Conservation (phyloP, 208 protist genomes). For the Wallacemonas sp. region DNA sequence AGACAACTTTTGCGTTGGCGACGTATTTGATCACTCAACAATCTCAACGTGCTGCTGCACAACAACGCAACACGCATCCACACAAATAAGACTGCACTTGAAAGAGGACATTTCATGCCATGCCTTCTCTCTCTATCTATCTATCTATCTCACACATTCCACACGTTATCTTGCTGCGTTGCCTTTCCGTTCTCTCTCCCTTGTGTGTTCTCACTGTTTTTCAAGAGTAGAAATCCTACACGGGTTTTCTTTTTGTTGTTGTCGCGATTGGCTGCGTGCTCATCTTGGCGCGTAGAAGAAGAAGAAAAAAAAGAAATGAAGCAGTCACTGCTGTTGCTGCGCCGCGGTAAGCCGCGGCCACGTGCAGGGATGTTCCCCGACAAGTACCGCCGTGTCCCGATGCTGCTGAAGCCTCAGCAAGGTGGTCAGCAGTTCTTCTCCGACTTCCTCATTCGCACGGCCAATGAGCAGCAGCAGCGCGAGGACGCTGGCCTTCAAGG, state of each 20-base stretch:
- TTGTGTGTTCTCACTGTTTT: neutral
- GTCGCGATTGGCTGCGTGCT: constrained; percentile 18
- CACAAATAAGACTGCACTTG: too few species aligned
- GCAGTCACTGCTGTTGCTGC: constrained; percentile 38
- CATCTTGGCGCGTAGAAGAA: too few species aligned
- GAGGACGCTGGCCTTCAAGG: neutral
- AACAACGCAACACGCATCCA: too few species aligned
- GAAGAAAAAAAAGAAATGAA: constrained; percentile 4
- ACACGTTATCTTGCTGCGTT: constrained; percentile 5
- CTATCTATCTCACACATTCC: too few species aligned
- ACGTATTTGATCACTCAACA: too few species aligned
- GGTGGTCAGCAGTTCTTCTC: constrained; percentile 88
- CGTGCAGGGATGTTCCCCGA: constrained; percentile 81
- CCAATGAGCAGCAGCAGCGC: constrained; percentile 44
- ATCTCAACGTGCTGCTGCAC: too few species aligned
- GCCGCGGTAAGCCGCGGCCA: constrained; percentile 84
- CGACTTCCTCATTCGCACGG: constrained; percentile 71
- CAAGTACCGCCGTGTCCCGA: constrained; percentile 83
- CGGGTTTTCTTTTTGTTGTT: constrained; percentile 3
- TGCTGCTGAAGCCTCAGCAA: constrained; percentile 80
- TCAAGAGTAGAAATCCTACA: too few species aligned
- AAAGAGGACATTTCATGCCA: too few species aligned
- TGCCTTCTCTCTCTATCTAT: too few species aligned
- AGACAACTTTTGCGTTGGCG: too few species aligned
- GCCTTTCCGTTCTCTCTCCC: constrained; percentile 2